These are phyloP conservation scores for Zygosaccharomyces siamensis DNA, from an alignment of 805 yeast species.

Conservation along the genomic window DNA sequence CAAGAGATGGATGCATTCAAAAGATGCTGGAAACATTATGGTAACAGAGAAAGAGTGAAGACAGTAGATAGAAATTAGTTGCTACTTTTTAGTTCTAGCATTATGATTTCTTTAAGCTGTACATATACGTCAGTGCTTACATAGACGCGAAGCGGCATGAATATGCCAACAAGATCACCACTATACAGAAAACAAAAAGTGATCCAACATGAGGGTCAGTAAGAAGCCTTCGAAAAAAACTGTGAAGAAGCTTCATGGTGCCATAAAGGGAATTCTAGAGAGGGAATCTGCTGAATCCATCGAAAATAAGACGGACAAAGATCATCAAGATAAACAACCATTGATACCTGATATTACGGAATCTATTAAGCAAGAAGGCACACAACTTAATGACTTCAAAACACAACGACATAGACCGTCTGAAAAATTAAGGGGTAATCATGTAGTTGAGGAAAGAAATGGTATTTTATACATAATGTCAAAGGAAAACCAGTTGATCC, in stretches of 20 bases:
- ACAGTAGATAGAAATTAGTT: slow-evolving; percentile 26
- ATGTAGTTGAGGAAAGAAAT: slow-evolving; percentile 3
- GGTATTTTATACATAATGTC: slow-evolving; percentile 31
- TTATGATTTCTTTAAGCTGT: too few species aligned
- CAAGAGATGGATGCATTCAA: slow-evolving; percentile 60
- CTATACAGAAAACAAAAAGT: not conserved
- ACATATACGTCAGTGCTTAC: not conserved
- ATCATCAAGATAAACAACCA: not conserved
- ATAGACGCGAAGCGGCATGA: slow-evolving; percentile 1
- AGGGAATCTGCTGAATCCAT: not conserved
- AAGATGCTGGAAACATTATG: slow-evolving; percentile 57
- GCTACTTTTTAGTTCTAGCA: not conserved
- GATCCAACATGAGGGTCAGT: slow-evolving; percentile 9
- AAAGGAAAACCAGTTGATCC: slow-evolving; percentile 30
- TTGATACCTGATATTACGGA: slow-evolving; percentile 8
- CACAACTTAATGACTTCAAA: not conserved
- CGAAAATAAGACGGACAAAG: slow-evolving; percentile 2
- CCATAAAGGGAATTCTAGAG: slow-evolving; percentile 21
- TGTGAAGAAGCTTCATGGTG: slow-evolving; percentile 20
- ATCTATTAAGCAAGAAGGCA: not conserved
- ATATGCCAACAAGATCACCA: not conserved
- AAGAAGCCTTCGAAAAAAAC: slow-evolving; percentile 13
- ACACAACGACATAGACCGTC: not conserved
- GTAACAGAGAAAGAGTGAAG: slow-evolving; percentile 46
- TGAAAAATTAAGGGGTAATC: not conserved